phyloP scores from a whole-genome alignment of 2,329 filamentous ascomycete genomes.

The Aureobasidium sp. region DNA sequence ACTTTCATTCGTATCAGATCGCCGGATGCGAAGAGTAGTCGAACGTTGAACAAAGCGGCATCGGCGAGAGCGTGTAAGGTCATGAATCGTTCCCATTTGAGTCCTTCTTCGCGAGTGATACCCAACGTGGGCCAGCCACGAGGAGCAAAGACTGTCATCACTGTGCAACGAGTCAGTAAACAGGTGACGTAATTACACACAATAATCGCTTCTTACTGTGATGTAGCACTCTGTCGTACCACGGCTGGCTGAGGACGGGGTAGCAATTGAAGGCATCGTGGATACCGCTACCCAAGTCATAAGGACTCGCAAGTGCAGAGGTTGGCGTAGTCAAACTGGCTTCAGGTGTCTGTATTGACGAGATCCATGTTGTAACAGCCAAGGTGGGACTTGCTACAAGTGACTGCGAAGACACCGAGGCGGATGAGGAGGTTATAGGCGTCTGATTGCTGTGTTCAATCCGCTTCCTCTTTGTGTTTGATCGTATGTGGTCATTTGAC shows the following conservation, averaged over 20 bases:
- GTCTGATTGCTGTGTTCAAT: not conserved
- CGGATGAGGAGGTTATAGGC: not conserved
- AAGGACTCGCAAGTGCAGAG: conserved; percentile 9
- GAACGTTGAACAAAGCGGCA: conserved; percentile 29
- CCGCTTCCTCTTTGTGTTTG: conserved; percentile 1
- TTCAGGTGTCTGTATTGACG: not conserved
- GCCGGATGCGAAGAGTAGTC: conserved; percentile 28
- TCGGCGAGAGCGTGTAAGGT: conserved; percentile 31
- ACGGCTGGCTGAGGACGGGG: conserved; percentile 26
- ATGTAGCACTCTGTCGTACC: conserved; percentile 26
- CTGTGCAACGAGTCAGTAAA: not conserved
- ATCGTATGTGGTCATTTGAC: not conserved
- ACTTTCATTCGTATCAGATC: conserved; percentile 28
- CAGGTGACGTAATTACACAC: not conserved
- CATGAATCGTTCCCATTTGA: conserved; percentile 33
- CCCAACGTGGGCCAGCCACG: conserved; percentile 29
- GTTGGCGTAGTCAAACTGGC: not conserved
- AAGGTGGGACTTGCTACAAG: not conserved
- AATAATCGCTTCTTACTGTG: conserved; percentile 20
- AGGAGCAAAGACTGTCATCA: conserved; percentile 30
- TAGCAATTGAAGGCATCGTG: conserved; percentile 28
- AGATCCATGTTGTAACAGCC: not conserved
- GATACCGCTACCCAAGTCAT: conserved; percentile 16
- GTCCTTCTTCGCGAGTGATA: conserved; percentile 30
- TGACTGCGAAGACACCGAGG: not conserved